Evolutionary conservation across 768 basidiomycete genomes (phyloP).

Genomic region (Pleurotus salmoneostramineus): DNA sequence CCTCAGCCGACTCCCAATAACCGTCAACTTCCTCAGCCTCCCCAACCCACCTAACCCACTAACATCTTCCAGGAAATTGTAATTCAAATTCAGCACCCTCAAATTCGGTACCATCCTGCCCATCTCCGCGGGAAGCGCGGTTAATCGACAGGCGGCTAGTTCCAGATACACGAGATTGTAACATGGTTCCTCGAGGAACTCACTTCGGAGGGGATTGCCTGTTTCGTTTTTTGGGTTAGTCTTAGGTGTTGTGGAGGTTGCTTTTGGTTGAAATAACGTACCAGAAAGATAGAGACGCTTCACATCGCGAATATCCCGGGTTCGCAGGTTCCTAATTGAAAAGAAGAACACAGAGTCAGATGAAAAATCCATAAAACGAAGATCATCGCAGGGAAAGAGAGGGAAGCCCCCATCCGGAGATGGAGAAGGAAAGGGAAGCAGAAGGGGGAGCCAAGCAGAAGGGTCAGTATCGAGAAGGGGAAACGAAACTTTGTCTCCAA

Average conservation of each 20-base stretch:
- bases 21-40: conserved; percentile 77
- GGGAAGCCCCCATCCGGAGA: neutral
- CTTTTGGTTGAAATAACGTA: conserved; percentile 33
- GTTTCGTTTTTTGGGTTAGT: conserved; percentile 6
- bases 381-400: neutral
- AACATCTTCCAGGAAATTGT: conserved; percentile 87
- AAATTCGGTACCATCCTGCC: conserved; percentile 74
- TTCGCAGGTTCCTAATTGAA: conserved; percentile 35
- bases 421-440: neutral
- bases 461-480: too few species aligned
- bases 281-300: conserved; percentile 95
- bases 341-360: neutral
- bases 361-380: neutral
- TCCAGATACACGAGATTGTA: conserved; percentile 93
- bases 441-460: neutral
- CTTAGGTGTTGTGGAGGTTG: conserved; percentile 11
- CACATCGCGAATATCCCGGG: conserved; percentile 82
- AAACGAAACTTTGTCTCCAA: too few species aligned
- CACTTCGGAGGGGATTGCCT: conserved; percentile 68
- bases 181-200: conserved; percentile 69
- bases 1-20: conserved; percentile 81
- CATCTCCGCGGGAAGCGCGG: conserved; percentile 65
- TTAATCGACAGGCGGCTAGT: conserved; percentile 81
- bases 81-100: conserved; percentile 91
- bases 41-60: conserved; percentile 64